Conservation (phyloP, 441 rosid species). For the Capsella rubella region DNA sequence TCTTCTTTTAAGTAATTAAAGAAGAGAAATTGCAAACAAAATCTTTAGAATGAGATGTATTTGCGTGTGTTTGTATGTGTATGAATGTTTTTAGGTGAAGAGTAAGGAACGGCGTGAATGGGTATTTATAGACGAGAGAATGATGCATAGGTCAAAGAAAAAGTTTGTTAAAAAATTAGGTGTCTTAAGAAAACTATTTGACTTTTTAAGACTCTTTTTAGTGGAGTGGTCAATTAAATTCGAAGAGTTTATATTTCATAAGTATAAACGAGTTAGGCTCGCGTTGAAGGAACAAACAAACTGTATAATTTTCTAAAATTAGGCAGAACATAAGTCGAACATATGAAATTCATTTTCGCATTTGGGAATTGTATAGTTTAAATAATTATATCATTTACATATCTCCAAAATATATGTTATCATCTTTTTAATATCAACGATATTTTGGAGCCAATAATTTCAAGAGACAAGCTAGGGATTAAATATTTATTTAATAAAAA, state of each 20-base stretch:
- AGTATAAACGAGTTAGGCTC: conserved; percentile 52
- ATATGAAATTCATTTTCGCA: conserved; percentile 9
- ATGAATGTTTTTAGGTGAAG: conserved; percentile 35
- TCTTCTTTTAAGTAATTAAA: neutral
- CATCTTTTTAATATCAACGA: neutral
- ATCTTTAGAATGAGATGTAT: conserved; percentile 5
- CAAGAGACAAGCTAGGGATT: neutral
- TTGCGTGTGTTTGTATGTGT: conserved; percentile 33
- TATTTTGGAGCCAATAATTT: neutral
- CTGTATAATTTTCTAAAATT: conserved; percentile 15
- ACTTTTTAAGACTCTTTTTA: conserved; percentile 35
- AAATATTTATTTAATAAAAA: neutral
- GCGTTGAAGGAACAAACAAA: conserved; percentile 16
- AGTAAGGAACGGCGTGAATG: conserved; percentile 24
- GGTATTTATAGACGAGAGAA: conserved; percentile 47
- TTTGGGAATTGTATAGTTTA: conserved; percentile 7
- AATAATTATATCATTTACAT: neutral
- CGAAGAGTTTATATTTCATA: conserved; percentile 34
- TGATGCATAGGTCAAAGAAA: conserved; percentile 31
- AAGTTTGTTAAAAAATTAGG: conserved; percentile 5
- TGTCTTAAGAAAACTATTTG: conserved; percentile 36
- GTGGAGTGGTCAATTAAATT: conserved; percentile 59
- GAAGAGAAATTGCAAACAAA: neutral
- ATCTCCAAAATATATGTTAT: neutral
- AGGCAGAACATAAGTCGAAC: conserved; percentile 33